Base-by-base conservation (phyloP, 108 stramenopile genomes). In the Craspedostauros australis region DNA sequence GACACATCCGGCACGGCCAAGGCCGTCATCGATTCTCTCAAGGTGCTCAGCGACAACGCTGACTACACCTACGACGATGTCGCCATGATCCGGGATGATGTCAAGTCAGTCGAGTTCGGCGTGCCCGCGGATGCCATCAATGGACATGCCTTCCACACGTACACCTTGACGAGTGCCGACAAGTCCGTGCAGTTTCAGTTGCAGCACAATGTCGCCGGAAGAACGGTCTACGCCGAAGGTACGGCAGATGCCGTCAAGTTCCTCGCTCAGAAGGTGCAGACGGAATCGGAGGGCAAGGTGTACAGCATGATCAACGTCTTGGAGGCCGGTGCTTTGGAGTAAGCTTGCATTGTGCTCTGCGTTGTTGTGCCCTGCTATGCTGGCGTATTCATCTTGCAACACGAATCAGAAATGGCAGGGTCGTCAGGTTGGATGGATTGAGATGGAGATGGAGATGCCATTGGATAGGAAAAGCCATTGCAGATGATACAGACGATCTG, bases 1-100 rank as follows among this genome's bases (percentile, higher is more conserved):
- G 98, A 99, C 63, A 99, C 98, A 2, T 91, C 89, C 20, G 98
- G 98, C 9, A 99, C 98, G 28, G 98, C 98, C 49, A 96, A 95
- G 71, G 96, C 95, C 8, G 81, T 98, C 9, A 87, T 95, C 49
- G 79, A 70, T 5, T 91, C 88, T 16, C 70, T 98, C 46, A 56
- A 47, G 0, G 20, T 52, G 41, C 57, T 74, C 20, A 63, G 49
- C 27, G 68, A 60, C 30, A 84, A 82, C 62, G 76, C 72, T 21
- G 55, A 79, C 41, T 95, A 84, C 58, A 70, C 76, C 19, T 75
- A 81, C 38, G 83, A 94, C 33, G 95, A 93, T 54, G 91, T 96
- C 60, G 57, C 80, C 47, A 94, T 90, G 91, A 66, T 95, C 36
- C 82, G 94, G 9, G 88, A 87, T 61, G 83, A 89, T 31, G 70